Evolutionary conservation across 352 stramenopile species (phyloP).

Genomic region (Phytophthora pistaciae): DNA sequence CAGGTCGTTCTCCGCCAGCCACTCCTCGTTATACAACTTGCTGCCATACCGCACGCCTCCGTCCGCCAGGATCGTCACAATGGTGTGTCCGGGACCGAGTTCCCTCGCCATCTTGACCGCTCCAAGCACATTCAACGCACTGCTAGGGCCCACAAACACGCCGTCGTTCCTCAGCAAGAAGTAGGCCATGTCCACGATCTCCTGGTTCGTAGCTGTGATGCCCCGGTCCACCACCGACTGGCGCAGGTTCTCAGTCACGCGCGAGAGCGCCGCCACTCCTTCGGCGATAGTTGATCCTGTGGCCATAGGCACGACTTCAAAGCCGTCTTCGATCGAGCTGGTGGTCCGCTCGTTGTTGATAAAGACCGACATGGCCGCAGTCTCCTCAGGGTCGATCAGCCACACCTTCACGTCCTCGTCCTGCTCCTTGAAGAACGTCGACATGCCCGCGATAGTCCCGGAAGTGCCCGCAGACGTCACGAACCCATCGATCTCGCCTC

Average conservation of each 20-base stretch:
- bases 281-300: conserved; percentile 93
- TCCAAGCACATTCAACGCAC: conserved; percentile 80
- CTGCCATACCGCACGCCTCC: conserved; percentile 81
- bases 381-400: conserved; percentile 78
- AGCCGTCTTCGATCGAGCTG: conserved; percentile 87
- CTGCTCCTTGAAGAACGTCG: conserved; percentile 92
- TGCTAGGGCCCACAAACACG: conserved; percentile 93
- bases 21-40: conserved; percentile 86
- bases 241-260: conserved; percentile 94
- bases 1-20: conserved; percentile 70
- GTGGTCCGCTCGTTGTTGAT: conserved; percentile 73
- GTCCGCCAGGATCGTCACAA: conserved; percentile 89
- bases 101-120: conserved; percentile 84
- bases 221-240: conserved; percentile 91
- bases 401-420: conserved; percentile 53
- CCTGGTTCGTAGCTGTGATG: conserved; percentile 92
- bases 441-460: conserved; percentile 91
- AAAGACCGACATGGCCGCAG: conserved; percentile 88
- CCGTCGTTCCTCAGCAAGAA: conserved; percentile 91
- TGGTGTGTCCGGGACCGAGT: conserved; percentile 69
- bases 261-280: conserved; percentile 91
- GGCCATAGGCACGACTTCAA: conserved; percentile 87
- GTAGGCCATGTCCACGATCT: conserved; percentile 95
- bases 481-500: conserved; percentile 93
- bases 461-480: conserved; percentile 91